Evolutionary conservation across 148 eudicot species (phyloP).

Genomic region (Fallopia convolvulus): DNA sequence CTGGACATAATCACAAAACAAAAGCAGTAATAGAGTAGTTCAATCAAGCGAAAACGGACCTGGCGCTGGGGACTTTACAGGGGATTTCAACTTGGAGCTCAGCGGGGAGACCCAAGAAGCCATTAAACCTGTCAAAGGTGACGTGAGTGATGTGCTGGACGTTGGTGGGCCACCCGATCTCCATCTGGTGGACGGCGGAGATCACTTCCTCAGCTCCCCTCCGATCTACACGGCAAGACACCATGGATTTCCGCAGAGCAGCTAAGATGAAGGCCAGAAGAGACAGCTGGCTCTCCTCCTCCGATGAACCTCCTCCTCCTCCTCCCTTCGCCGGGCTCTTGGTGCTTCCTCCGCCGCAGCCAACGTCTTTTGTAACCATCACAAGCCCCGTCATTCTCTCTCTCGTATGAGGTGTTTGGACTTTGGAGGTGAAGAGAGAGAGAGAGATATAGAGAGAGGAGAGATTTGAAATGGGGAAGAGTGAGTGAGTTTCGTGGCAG

Average conservation of each 20-base stretch:
- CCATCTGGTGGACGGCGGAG: constrained; percentile 56
- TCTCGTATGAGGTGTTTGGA: background rate
- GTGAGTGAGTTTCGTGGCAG: background rate
- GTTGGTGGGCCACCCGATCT: constrained; percentile 95
- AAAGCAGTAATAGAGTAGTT: background rate
- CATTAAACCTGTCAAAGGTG: constrained; percentile 80
- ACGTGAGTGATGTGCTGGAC: constrained; percentile 86
- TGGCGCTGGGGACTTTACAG: constrained; percentile 74
- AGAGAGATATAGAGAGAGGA: background rate
- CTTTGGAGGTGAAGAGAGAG: background rate
- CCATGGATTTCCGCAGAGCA: constrained; percentile 50
- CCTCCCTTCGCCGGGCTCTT: constrained; percentile 18
- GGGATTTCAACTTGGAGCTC: constrained; percentile 72
- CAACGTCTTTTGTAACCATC: constrained; percentile 36
- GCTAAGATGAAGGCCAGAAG: constrained; percentile 33
- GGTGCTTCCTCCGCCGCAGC: constrained; percentile 23
- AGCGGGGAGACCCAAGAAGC: constrained; percentile 80
- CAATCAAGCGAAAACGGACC: constrained; percentile 38
- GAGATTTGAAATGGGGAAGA: constrained; percentile 10
- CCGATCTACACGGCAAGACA: constrained; percentile 36
- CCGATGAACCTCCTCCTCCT: background rate
- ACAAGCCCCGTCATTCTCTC: constrained; percentile 32
- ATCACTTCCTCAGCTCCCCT: constrained; percentile 26
- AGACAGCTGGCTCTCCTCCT: constrained; percentile 35
- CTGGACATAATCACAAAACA: background rate